Conservation (phyloP, 495 filamentous ascomycete genomes). For the Penicillium odoratum region DNA sequence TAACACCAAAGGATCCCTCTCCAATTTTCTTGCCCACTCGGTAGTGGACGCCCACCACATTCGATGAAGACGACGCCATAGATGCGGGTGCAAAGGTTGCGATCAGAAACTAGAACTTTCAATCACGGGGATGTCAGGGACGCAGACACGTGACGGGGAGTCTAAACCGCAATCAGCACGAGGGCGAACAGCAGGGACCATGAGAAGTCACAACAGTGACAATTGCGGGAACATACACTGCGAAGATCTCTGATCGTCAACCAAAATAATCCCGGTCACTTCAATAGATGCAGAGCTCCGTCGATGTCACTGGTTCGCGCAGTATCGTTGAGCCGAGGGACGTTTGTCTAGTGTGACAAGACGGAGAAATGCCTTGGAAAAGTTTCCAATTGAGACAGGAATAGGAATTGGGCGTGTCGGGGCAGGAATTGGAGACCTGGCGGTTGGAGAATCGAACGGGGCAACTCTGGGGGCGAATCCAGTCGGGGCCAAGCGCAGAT, state of each 20-base stretch:
- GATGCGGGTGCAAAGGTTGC: conserved; percentile 15
- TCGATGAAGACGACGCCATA: conserved; percentile 95
- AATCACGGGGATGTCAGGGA: conserved; percentile 30
- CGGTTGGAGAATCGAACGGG: conserved; percentile 3
- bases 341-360: neutral
- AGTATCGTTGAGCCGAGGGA: conserved; percentile 8
- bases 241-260: conserved; percentile 13
- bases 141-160: conserved; percentile 31
- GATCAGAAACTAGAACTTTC: conserved; percentile 21
- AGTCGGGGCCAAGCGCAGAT: conserved; percentile 11
- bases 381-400: neutral
- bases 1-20: conserved; percentile 98
- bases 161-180: conserved; percentile 26
- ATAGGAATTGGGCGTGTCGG: conserved; percentile 3
- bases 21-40: conserved; percentile 99
- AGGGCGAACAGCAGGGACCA: conserved; percentile 1
- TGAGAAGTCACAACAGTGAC: neutral
- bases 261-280: conserved; percentile 12
- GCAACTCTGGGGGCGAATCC: conserved; percentile 12
- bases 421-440: conserved; percentile 1
- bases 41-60: conserved; percentile 99
- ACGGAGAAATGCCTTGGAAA: neutral
- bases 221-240: conserved; percentile 20
- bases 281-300: conserved; percentile 17
- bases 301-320: conserved; percentile 13